Conservation (phyloP, 306 rosid genomes). For the Delonix regia region DNA sequence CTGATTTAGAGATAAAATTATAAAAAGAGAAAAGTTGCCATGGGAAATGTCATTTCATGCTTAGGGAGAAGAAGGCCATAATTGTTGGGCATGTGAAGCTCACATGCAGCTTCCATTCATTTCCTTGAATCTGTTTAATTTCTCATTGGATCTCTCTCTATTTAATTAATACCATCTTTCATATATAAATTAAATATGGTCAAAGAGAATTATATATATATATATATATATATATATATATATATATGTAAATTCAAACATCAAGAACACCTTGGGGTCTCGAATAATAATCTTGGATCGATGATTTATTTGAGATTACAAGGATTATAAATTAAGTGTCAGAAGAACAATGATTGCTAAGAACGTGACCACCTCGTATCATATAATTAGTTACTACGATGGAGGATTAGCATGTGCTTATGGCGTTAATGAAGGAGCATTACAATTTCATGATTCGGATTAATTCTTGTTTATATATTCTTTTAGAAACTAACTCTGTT, state of each 20-base stretch:
- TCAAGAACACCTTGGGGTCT: not conserved
- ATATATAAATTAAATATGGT: too few species aligned
- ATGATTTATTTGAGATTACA: too few species aligned
- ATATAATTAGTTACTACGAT: not conserved
- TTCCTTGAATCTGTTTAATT: not conserved
- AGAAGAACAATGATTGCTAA: constrained; percentile 20
- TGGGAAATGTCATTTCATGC: not conserved
- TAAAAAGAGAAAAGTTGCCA: not conserved
- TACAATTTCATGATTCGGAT: not conserved
- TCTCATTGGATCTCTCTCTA: not conserved
- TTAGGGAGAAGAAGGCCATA: not conserved
- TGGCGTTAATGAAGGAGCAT: not conserved
- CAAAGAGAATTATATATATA: too few species aligned
- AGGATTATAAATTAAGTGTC: not conserved
- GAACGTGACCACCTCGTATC: not conserved
- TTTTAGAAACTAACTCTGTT: not conserved
- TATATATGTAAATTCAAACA: not conserved
- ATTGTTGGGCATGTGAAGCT: constrained; percentile 14
- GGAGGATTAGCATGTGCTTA: not conserved
- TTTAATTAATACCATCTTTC: too few species aligned
- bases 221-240: too few species aligned
- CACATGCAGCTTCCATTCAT: constrained; percentile 7
- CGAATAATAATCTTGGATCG: not conserved
- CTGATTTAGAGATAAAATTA: not conserved
- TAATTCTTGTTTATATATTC: not conserved